Evolutionary conservation across 2,329 filamentous ascomycete species (phyloP).

Genomic region (Fusarium fujikuroi): DNA sequence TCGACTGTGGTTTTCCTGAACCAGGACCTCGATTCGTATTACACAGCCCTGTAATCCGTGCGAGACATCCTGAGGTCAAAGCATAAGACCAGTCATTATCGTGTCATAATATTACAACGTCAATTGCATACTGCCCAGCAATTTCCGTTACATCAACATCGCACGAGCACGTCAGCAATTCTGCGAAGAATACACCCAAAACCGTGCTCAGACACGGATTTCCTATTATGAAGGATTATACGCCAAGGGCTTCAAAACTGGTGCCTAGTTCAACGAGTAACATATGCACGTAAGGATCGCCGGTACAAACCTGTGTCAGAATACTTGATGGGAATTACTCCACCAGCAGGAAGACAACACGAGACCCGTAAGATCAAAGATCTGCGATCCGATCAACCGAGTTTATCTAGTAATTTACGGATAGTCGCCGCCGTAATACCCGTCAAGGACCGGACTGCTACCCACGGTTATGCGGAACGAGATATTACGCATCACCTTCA

Average conservation of each 20-base stretch:
- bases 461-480: neutral
- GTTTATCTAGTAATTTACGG: constrained; percentile 1
- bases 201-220: neutral
- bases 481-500: constrained; percentile 2
- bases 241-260: neutral
- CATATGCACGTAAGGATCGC: constrained; percentile 4
- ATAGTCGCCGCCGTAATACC: constrained; percentile 1
- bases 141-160: neutral
- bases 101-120: neutral
- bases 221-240: neutral
- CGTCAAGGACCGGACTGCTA: constrained; percentile 9
- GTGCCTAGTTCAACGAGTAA: neutral
- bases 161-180: neutral
- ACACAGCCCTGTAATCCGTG: neutral
- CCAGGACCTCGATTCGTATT: neutral
- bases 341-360: constrained; percentile 19
- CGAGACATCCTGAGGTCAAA: neutral
- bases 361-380: constrained; percentile 23
- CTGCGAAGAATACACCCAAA: neutral
- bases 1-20: neutral
- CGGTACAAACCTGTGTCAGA: neutral
- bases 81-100: constrained; percentile 8
- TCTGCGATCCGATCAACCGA: constrained; percentile 31
- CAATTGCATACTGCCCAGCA: neutral
- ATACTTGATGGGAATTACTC: neutral